Percentiles rank a stretch among this genome's conserved stretches.
Conservation (phyloP, 768 basidiomycete species). For the Suillus bovinus region DNA sequence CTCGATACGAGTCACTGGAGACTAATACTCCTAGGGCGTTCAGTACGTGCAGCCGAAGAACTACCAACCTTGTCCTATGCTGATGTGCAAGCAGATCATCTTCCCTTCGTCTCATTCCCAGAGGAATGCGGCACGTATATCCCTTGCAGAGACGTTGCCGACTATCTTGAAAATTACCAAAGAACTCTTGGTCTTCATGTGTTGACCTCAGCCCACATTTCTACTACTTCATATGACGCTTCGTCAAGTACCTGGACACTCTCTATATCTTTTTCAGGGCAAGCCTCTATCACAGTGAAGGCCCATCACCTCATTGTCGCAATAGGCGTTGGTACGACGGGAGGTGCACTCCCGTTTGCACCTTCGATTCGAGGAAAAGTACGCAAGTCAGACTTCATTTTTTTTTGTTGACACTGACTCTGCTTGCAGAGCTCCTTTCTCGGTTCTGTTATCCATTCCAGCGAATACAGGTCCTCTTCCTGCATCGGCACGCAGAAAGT, state of each 20-base stretch:
- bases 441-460: conserved; percentile 8
- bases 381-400: neutral
- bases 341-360: neutral
- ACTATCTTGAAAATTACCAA: conserved; percentile 15
- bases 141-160: conserved; percentile 10
- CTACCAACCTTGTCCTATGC: neutral
- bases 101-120: conserved; percentile 10
- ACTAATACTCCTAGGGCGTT: conserved; percentile 13
- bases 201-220: conserved; percentile 5
- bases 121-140: neutral
- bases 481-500: neutral
- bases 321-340: conserved; percentile 3
- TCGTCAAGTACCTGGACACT: conserved; percentile 4
- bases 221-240: neutral
- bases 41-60: conserved; percentile 3
- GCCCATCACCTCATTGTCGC: conserved; percentile 6
- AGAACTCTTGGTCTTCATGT: conserved; percentile 10
- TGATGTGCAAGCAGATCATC: conserved; percentile 4
- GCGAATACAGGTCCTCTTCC: conserved; percentile 1
- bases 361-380: conserved; percentile 5
- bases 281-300: neutral
- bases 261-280: neutral
- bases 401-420: neutral
- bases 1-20: conserved; percentile 59
- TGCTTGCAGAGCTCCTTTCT: conserved; percentile 3